A percentile compares a stretch with the other conserved stretches of the same genome.
Conservation (phyloP, 148 eudicot genomes). For the Cornus florida region DNA sequence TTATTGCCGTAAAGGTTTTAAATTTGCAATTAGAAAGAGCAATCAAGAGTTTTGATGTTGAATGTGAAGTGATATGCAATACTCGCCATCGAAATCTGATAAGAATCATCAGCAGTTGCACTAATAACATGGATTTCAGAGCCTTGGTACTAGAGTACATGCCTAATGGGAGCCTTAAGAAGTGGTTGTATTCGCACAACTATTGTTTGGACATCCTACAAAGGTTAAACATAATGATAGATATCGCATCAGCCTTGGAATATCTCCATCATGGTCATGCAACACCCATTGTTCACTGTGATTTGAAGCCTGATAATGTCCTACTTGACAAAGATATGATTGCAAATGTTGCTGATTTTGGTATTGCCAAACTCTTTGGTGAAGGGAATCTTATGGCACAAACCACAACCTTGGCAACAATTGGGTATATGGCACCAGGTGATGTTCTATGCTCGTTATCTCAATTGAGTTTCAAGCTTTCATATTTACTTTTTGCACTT, state of each 20-base stretch:
- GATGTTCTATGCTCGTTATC: neutral
- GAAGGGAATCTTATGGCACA: too few species aligned
- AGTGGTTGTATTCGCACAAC: constrained; percentile 25
- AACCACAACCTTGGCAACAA: too few species aligned
- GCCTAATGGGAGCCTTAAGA: constrained; percentile 19
- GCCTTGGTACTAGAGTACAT: constrained; percentile 13
- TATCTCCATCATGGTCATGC: constrained; percentile 22
- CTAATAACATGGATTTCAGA: constrained; percentile 11
- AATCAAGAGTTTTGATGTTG: too few species aligned
- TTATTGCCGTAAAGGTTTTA: neutral
- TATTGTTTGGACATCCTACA: constrained; percentile 12
- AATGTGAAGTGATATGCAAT: too few species aligned
- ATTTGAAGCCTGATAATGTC: constrained; percentile 30
- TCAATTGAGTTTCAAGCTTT: too few species aligned
- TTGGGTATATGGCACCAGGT: constrained; percentile 19
- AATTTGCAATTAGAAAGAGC: neutral
- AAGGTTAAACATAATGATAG: constrained; percentile 19
- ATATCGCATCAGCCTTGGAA: constrained; percentile 22
- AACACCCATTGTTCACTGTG: constrained; percentile 29
- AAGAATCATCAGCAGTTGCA: constrained; percentile 21
- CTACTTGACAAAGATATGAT: too few species aligned
- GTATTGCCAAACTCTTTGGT: too few species aligned
- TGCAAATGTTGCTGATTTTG: too few species aligned
- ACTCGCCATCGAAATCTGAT: constrained; percentile 28
- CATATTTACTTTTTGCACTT: too few species aligned